Base-by-base conservation (phyloP, 345 rosid species). In the Citrus hindsii region DNA sequence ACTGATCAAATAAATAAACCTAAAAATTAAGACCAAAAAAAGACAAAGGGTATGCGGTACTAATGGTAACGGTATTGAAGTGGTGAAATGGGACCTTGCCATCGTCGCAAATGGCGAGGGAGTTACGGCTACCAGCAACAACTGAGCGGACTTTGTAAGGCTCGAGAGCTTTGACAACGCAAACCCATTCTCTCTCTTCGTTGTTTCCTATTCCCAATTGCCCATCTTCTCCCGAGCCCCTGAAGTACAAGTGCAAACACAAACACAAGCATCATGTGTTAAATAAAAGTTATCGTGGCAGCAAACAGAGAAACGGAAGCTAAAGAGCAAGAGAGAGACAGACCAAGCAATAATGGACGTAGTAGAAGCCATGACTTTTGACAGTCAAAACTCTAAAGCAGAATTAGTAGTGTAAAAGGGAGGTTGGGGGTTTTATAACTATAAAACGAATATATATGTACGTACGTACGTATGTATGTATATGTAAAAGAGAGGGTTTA, bases 161-260 rank as follows among this genome's bases (percentile, higher is more conserved):
- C 77, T 93, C 87, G 18, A 94, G 94, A 83, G 96, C 92, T 68
- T 88, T 79, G 66, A 97, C 87, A 63, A 82, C 89, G 80, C 88
- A 90, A 74, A 91, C 96, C 91, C 92, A 81, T 76, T 94, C 95
- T 77, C 86, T 93, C 75, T 93, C 98, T 80, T 93, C 97, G 79
- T 90, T 77, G 79, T 77, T 84, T 18, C 98, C 99, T 69, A 94
- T 86, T 59, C 99, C 98, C 75, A 97, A 79, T 74, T 97, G 98
- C 66, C 99, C 99, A 76, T 97, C 98, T 84, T 97, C 99, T 62
- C 98, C 98, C 19, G 98, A 79, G 59, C 99, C 99, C 98, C 98
- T 96, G 87, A 68, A 19, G 18, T 33, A 63, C 9, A 79, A 68
- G 66, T 13, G 13, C 16, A 46, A 46, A 38, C 58, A 19, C 30